Base-by-base conservation (phyloP, 495 filamentous ascomycete species). In the Neurospora sp. region DNA sequence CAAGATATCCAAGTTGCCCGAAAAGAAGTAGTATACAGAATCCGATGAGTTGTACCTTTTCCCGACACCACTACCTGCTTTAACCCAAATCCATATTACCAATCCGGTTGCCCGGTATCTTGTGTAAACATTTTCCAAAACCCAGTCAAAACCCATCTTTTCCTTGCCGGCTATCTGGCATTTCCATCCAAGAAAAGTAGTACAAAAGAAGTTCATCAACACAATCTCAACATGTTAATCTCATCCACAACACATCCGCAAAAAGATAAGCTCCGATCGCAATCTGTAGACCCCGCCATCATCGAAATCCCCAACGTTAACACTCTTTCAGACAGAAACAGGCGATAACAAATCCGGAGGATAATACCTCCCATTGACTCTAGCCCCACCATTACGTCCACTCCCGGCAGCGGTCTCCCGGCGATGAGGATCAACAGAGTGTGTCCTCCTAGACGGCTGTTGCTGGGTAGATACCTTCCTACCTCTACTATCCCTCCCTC, bases 321-420 rank as follows among this genome's bases (percentile, higher is more conserved):
- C 4, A 16, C 12, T 12, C 6, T 18, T 6, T 74, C 40, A 74
- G 12, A 72, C 41, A 35, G 73, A 74, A 42, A 74, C 39, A 62
- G 73, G 73, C 10, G 73, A 74, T 20, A 31, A 31, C 37, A 72
- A 10, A 38, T 74, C 73, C 20, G 20, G 18, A 31, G 72, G n/a
- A 16, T 66, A 73, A 31, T 54, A n/a, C 42, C 27, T 66, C 7
- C 71, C 42, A 20, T n/a, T 69, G 27, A 72, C 31, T 14, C 18
- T 66, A 71, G 40, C 39, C 37, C 16, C 31, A 27, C 54, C 48
- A 27, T 27, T 66, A 27, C 54, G 54, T 66, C 54, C 54, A 16
- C 27, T 66, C 27, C 12, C 23, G 27, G 27, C 54, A 18, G 54
- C 27, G 35, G 54, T 4, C 6, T 66, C 27, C 27, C 54, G 54